Evolutionary conservation across 2,329 filamentous ascomycete genomes (phyloP).

Genomic region (Fusarium sp.): DNA sequence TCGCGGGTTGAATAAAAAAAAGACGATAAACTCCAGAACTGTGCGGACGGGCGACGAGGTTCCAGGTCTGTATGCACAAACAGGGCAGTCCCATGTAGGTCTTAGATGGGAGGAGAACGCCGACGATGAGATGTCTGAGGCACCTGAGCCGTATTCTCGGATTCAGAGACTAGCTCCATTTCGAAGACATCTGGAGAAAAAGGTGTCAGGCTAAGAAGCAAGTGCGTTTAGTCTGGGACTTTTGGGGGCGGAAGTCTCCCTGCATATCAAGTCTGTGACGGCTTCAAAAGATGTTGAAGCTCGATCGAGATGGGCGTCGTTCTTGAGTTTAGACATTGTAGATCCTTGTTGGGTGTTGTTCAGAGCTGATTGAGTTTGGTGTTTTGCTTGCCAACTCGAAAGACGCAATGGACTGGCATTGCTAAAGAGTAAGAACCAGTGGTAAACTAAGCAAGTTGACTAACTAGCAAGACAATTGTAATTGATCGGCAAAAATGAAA

Average conservation of each 20-base stretch:
- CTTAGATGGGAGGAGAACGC: neutral
- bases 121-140: slow-evolving; percentile 24
- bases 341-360: neutral
- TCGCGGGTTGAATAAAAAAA: neutral
- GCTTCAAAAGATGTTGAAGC: neutral
- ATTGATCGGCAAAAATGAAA: neutral
- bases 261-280: slow-evolving; percentile 21
- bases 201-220: neutral
- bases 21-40: neutral
- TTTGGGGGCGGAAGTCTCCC: slow-evolving; percentile 13
- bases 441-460: neutral
- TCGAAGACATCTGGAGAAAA: neutral
- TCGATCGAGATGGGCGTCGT: slow-evolving; percentile 12
- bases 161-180: neutral
- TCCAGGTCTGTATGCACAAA: neutral
- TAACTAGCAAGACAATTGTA: neutral
- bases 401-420: neutral
- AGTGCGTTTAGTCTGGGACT: neutral
- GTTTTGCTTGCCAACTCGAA: neutral
- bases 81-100: neutral
- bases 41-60: neutral
- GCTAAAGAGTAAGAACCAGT: neutral
- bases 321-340: neutral
- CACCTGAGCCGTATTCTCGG: neutral
- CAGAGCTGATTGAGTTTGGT: neutral